A percentile compares a stretch with the other conserved stretches of the same genome.
Evolutionary conservation across 139 green algal genomes (phyloP).

Genomic region (Tetratostichococcus sp.): DNA sequence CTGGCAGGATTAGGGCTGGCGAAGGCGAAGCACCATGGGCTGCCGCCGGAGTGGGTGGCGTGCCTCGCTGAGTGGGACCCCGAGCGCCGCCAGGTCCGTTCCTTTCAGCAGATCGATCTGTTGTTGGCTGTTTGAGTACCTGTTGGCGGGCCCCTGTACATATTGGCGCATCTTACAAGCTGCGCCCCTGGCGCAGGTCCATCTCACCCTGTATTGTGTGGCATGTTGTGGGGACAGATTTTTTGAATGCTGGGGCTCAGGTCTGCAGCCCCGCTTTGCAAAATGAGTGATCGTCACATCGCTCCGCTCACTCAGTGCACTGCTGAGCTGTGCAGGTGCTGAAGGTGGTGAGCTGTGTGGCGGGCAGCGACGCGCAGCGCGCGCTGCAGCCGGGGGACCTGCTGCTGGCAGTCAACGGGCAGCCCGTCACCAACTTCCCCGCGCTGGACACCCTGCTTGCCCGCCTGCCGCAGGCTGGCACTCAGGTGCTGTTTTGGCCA

Average conservation of each 20-base stretch:
- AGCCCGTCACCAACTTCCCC: constrained; percentile 60
- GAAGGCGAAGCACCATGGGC: constrained; percentile 66
- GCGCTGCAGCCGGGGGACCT: constrained; percentile 76
- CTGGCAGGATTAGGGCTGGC: constrained; percentile 67
- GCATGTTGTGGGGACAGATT: too few species aligned
- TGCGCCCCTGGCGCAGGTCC: too few species aligned
- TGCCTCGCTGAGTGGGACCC: constrained; percentile 62
- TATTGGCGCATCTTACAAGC: too few species aligned
- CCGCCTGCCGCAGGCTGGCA: not conserved
- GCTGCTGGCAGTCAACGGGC: constrained; percentile 64
- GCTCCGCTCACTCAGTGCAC: too few species aligned
- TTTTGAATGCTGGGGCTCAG: too few species aligned
- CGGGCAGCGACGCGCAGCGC: constrained; percentile 32
- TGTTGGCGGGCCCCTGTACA: too few species aligned
- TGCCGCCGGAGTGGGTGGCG: constrained; percentile 65
- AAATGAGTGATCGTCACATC: too few species aligned
- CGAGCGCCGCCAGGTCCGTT: constrained; percentile 55
- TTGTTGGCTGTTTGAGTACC: too few species aligned
- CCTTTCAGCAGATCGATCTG: too few species aligned
- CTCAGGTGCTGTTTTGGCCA: too few species aligned
- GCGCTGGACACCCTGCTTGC: constrained; percentile 54
- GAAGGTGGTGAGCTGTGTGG: constrained; percentile 55
- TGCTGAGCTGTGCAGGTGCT: constrained; percentile 49
- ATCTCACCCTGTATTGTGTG: too few species aligned
- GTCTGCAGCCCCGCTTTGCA: too few species aligned